Evolutionary conservation across 768 basidiomycete genomes (phyloP), one percentile per base, ranked within the genome.

Genomic region (Russula earlei): DNA sequence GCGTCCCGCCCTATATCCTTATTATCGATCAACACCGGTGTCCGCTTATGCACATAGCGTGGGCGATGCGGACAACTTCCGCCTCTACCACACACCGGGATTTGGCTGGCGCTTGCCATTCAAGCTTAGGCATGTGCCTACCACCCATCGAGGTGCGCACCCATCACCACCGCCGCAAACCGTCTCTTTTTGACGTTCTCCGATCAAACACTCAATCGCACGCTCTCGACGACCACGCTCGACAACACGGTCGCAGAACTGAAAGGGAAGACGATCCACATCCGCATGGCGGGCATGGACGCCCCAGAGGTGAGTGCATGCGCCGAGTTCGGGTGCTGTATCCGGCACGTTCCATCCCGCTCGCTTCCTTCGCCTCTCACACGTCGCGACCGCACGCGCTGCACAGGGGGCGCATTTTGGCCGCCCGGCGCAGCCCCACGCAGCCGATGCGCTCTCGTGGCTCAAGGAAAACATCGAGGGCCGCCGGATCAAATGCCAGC

Each of bases 251-350:
- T 15, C n/a, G 22, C 47, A 91, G 91, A 81, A 0, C 73, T 94
- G 45, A 87, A 81, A 66, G 80, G 84, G 58, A 72, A 91, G 62
- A 96, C 94, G 2, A 74, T 97, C 17, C 85, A 89, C 64, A 82
- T 98, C 27, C 82, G 94, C 14, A 80, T 98, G 27, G 89, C 89
- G 14, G 94, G 91, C 0, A 82, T 92, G 5, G 94, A 98, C 66
- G 94, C 94, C 1, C 94, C 94, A 0, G 94, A 98, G 75, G 91
- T 87, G 62, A 29, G 67, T 51, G 12, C 12, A 42, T 31, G n/a
- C n/a, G n/a, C 40, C 8, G 40, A 41, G 19, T 41, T 41, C 19
- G n/a, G n/a, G n/a, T 19, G 34, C 34, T 11, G 34, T 14, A 33
- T 33, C 31, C 11, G 6, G 31, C 31, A 11, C 31, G 31, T 36